Conservation (phyloP, 345 rosid genomes). For the Stellera chamaejasme region DNA sequence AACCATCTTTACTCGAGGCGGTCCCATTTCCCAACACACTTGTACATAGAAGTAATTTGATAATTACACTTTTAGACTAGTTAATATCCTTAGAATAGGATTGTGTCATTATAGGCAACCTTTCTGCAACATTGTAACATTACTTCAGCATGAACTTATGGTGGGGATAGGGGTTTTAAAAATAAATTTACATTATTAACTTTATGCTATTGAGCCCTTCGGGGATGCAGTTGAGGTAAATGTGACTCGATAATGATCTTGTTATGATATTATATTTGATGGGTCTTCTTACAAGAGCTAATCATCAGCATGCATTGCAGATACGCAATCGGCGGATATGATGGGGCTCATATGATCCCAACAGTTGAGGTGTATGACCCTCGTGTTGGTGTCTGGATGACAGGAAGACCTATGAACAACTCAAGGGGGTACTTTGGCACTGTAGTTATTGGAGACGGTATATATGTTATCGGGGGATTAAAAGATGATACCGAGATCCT, state of each 20-base stretch:
- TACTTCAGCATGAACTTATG: not conserved
- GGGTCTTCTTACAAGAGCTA: not conserved
- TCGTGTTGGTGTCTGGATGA: constrained; percentile 24
- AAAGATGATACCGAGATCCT: constrained; percentile 10
- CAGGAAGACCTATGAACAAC: constrained; percentile 19
- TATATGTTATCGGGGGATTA: constrained; percentile 30
- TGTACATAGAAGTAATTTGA: no score
- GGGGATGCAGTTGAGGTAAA: no score
- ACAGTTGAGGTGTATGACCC: constrained; percentile 34
- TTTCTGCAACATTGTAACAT: not conserved
- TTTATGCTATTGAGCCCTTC: no score
- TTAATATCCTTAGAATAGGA: no score
- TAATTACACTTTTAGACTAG: no score
- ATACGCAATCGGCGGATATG: constrained; percentile 32
- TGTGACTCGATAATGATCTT: no score
- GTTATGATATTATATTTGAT: no score
- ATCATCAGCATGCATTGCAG: constrained; percentile 12
- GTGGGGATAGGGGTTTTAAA: no score
- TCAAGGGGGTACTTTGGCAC: constrained; percentile 27
- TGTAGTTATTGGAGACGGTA: constrained; percentile 18
- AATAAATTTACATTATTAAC: no score
- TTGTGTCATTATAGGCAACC: no score
- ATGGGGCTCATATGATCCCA: constrained; percentile 24
- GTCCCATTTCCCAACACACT: no score
- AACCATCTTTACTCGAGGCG: no score